Evolutionary conservation across 495 filamentous ascomycete genomes (phyloP).

Genomic region (Cryomyces antarcticus): DNA sequence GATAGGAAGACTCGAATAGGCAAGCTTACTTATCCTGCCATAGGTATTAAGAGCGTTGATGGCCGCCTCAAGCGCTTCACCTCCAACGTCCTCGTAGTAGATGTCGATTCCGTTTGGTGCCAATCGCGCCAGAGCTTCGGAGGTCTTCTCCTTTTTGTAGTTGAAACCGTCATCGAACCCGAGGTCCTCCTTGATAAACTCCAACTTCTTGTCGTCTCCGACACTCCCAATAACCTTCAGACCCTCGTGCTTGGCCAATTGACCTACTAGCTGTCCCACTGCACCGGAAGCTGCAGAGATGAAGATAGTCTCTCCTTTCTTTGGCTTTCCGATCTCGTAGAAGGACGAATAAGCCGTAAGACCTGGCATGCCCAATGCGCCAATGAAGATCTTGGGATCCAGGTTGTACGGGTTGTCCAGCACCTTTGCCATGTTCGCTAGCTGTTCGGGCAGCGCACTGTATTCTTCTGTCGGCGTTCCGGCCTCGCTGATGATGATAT

Average conservation of each 20-base stretch:
- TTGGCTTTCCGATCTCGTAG: slow-evolving; percentile 66
- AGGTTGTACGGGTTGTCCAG: slow-evolving; percentile 41
- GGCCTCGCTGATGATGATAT: slow-evolving; percentile 7
- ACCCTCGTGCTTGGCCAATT: slow-evolving; percentile 74
- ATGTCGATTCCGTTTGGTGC: slow-evolving; percentile 78
- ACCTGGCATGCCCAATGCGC: slow-evolving; percentile 73
- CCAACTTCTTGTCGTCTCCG: slow-evolving; percentile 31
- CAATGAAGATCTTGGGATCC: slow-evolving; percentile 42
- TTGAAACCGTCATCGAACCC: slow-evolving; percentile 33
- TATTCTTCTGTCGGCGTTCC: slow-evolving; percentile 16
- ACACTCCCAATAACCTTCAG: slow-evolving; percentile 61
- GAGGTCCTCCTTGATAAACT: slow-evolving; percentile 28
- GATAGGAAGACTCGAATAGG: no score
- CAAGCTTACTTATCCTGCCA: slow-evolving; percentile 44
- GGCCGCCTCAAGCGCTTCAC: slow-evolving; percentile 64
- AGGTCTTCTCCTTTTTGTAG: slow-evolving; percentile 48
- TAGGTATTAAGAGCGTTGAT: slow-evolving; percentile 45
- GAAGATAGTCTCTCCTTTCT: slow-evolving; percentile 79
- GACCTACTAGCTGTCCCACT: slow-evolving; percentile 68
- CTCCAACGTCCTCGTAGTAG: slow-evolving; percentile 91
- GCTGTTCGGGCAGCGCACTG: slow-evolving; percentile 8
- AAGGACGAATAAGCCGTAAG: slow-evolving; percentile 65
- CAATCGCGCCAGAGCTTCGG: slow-evolving; percentile 49
- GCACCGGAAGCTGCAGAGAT: slow-evolving; percentile 66
- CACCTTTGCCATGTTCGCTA: slow-evolving; percentile 4